These are phyloP conservation scores for Epithemia pelagica DNA, from an alignment of 108 stramenopile species.

Conservation along the genomic window DNA sequence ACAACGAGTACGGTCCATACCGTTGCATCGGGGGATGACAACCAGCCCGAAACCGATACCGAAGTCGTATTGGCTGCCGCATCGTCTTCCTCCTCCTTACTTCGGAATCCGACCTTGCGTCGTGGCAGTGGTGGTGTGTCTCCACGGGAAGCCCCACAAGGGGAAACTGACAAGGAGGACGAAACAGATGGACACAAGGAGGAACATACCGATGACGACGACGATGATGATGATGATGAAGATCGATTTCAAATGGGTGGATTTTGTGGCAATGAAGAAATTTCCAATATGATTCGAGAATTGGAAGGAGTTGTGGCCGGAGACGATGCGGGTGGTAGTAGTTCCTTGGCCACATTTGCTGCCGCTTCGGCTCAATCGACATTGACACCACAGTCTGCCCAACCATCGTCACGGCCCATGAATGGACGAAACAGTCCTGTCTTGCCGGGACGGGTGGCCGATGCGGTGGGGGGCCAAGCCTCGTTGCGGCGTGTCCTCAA, in stretches of 20 bases:
- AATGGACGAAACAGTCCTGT: not conserved
- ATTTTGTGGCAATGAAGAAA: constrained; percentile 4
- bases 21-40: no score
- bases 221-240: not conserved
- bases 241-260: not conserved
- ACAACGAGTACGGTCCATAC: no score
- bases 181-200: no score
- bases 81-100: not conserved
- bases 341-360: not conserved
- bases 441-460: not conserved
- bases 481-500: constrained; percentile 67
- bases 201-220: not conserved
- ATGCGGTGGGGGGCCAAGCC: constrained; percentile 47
- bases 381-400: not conserved
- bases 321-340: constrained; percentile 8
- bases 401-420: not conserved
- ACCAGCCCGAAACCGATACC: not conserved
- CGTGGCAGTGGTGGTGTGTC: not conserved
- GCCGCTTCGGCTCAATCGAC: not conserved
- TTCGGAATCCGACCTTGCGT: not conserved
- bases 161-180: not conserved
- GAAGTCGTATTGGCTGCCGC: no score
- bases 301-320: constrained; percentile 8
- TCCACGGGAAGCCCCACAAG: not conserved
- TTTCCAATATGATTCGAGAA: constrained; percentile 8